Base-by-base conservation (phyloP, 495 filamentous ascomycete species). In the Penicillium macrosclerotiorum region DNA sequence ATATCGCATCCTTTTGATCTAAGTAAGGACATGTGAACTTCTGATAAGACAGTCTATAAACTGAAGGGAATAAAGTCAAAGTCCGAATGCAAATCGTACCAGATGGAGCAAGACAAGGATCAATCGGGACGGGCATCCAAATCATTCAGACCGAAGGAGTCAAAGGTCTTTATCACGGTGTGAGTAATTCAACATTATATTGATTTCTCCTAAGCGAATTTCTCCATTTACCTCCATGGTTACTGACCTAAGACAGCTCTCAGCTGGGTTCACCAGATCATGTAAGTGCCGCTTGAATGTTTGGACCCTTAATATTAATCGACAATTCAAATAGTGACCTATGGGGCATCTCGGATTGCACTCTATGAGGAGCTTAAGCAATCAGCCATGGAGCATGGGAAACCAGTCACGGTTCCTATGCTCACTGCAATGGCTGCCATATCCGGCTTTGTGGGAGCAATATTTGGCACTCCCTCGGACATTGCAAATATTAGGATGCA, bases 401-500 rank as follows among this genome's bases (percentile, higher is more conserved):
- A 60, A 6, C 62, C 74, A 20, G 59, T 68, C 3, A 80, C 80
- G 1, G 74, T 90, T 22, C 73, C 77, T 0, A 67, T 77, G 6
- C 79, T 95, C 1, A 76, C 91, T 41, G 76, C 74, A 38, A 82
- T 93, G 63, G 83, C 90, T 24, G 81, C 80, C 3, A 71, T 73
- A 9, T 90, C 89, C 3, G 90, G 90, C 29, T 84, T 92, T 60
- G 57, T 90, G 0, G 90, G 90, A 31, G 90, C 90, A 20, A 65
- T 94, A 5, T 82, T 87, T 9, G 90, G 90, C 45, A 95, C 92
- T 59, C 84, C 88, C 0, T 89, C 89, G 36, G 90, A 95, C 63
- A 84, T 95, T 9, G 77, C 91, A 39, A 95, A 95, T 62, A 89
- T 95, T 29, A 85, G 90, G 41, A 96, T 96, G 90, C 90, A 95